These are phyloP conservation scores for Crithidia thermophila DNA, from an alignment of 208 protist species.

Conservation along the genomic window DNA sequence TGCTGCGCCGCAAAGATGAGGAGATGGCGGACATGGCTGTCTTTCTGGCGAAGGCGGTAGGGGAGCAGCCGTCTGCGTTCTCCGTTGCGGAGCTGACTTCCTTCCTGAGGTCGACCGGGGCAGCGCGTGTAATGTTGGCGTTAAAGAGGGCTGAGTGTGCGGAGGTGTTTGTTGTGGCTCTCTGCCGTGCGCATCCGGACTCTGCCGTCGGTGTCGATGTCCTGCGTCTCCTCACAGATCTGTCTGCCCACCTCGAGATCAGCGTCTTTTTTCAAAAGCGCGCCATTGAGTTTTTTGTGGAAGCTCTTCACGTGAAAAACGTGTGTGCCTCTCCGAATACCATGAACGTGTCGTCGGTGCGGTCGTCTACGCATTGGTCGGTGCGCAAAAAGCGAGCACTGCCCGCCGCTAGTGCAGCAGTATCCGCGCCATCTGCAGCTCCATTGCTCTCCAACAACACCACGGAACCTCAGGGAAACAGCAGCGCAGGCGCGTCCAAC, in stretches of 20 bases:
- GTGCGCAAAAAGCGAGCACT: background rate
- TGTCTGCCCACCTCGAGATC: background rate
- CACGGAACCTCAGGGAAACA: too few species aligned
- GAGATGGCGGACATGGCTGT: conserved; percentile 73
- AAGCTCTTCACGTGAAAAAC: conserved; percentile 5
- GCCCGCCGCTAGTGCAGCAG: too few species aligned
- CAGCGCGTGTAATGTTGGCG: conserved; percentile 38
- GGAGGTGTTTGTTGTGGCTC: conserved; percentile 33
- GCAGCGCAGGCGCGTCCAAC: too few species aligned
- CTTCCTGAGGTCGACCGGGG: conserved; percentile 32
- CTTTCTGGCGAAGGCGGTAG: conserved; percentile 55
- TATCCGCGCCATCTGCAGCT: background rate
- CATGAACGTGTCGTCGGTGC: conserved; percentile 16
- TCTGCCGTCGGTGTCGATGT: background rate
- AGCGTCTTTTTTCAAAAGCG: conserved; percentile 17
- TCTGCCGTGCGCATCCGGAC: conserved; percentile 26
- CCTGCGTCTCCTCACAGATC: conserved; percentile 3
- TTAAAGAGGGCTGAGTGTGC: conserved; percentile 56
- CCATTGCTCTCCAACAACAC: background rate
- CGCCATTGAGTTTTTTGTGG: conserved; percentile 32
- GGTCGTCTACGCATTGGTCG: conserved; percentile 18
- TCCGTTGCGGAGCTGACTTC: conserved; percentile 45
- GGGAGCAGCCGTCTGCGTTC: conserved; percentile 26
- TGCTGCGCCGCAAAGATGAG: conserved; percentile 76
- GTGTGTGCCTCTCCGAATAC: background rate